phyloP scores from a whole-genome alignment of 192 early-diverging fungal species.

The Podochytrium sp. region DNA sequence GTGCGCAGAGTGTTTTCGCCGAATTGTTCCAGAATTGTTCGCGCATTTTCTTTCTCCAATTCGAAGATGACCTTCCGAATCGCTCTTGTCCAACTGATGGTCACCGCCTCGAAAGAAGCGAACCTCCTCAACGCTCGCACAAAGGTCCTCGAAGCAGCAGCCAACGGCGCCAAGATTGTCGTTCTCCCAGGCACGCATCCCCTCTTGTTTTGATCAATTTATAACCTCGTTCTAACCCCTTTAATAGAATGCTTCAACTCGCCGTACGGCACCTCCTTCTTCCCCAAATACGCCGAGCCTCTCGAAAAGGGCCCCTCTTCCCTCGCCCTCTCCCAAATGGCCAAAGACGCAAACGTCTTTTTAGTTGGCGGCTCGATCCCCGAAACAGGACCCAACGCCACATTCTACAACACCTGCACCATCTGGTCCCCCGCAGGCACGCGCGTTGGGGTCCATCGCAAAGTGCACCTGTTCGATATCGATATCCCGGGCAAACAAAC shows the following conservation, averaged over 20 bases:
- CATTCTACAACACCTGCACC: constrained; percentile 55
- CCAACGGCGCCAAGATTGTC: constrained; percentile 83
- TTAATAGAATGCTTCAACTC: constrained; percentile 96
- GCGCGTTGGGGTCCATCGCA: constrained; percentile 46
- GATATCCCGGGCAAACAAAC: constrained; percentile 90
- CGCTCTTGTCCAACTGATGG: constrained; percentile 73
- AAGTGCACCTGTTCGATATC: constrained; percentile 94
- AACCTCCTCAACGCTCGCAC: constrained; percentile 80
- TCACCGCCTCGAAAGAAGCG: constrained; percentile 71
- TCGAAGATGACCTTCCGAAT: too few species aligned
- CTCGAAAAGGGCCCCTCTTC: constrained; percentile 73
- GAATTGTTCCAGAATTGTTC: too few species aligned
- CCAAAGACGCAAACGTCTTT: constrained; percentile 85
- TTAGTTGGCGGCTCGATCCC: constrained; percentile 88
- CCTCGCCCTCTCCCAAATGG: constrained; percentile 77
- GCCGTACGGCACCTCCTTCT: constrained; percentile 91
- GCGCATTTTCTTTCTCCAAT: too few species aligned
- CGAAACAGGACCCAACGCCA: constrained; percentile 53
- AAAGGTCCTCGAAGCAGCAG: constrained; percentile 84
- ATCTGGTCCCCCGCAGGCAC: constrained; percentile 41
- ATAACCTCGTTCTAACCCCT: constrained; percentile 12
- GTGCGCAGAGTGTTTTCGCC: too few species aligned
- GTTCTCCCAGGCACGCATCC: constrained; percentile 75
- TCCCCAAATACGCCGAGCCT: constrained; percentile 89
- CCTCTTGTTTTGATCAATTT: background rate